Evolutionary conservation across 2,329 filamentous ascomycete species (phyloP).

Genomic region (Annulohypoxylon truncatum): DNA sequence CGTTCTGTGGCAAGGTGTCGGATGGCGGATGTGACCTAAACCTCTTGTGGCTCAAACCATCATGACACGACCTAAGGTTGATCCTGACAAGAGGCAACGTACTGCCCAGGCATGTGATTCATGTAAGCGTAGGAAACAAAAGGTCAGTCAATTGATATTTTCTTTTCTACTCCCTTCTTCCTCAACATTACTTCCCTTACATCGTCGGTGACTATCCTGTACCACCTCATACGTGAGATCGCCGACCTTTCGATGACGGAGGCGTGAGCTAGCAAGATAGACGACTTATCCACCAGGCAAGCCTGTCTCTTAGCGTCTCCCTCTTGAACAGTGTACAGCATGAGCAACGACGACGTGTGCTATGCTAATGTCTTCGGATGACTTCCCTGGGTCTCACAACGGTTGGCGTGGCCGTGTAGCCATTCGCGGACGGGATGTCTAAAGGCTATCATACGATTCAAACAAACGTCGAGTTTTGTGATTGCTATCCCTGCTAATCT

Average conservation of each 20-base stretch:
- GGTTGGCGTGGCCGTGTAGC: conserved; percentile 42
- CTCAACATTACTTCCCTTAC: conserved; percentile 27
- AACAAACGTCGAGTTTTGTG: conserved; percentile 22
- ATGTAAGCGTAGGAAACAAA: conserved; percentile 75
- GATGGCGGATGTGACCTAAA: conserved; percentile 52
- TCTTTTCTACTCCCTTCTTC: conserved; percentile 1
- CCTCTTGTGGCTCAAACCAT: conserved; percentile 45
- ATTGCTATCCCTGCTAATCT: conserved; percentile 40
- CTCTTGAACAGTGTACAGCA: conserved; percentile 22
- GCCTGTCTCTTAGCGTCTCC: conserved; percentile 15
- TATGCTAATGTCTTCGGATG: conserved; percentile 28
- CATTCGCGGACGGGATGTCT: conserved; percentile 28
- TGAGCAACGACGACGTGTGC: conserved; percentile 19
- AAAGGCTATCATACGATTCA: conserved; percentile 25
- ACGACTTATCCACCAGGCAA: conserved; percentile 10
- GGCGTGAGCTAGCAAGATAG: conserved; percentile 15
- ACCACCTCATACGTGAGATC: conserved; percentile 9
- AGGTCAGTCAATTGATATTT: conserved; percentile 59
- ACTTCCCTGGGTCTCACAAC: conserved; percentile 36
- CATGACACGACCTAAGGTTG: conserved; percentile 65
- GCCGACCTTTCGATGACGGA: conserved; percentile 8
- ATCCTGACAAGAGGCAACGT: conserved; percentile 70
- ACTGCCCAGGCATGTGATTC: conserved; percentile 72
- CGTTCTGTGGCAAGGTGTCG: conserved; percentile 46
- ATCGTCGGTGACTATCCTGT: conserved; percentile 26